Conservation (phyloP, 345 rosid species). For the Citrus medica region DNA sequence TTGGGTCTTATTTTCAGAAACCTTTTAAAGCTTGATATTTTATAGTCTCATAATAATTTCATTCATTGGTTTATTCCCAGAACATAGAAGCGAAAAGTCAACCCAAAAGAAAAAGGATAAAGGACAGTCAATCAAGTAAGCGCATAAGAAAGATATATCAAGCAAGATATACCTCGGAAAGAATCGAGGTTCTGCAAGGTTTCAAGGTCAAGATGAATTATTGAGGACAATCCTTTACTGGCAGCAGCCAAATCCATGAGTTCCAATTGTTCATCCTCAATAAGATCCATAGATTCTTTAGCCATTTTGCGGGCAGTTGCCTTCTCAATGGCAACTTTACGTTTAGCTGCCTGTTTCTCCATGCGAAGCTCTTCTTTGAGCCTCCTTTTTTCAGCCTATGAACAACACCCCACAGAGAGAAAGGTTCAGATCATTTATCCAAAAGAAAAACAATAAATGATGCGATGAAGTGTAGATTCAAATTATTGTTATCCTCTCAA, state of each 20-base stretch:
- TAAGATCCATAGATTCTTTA: slow-evolving; percentile 95
- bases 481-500: neutral
- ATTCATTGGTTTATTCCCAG: neutral
- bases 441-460: neutral
- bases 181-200: slow-evolving; percentile 77
- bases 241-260: slow-evolving; percentile 97
- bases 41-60: neutral
- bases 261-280: slow-evolving; percentile 98
- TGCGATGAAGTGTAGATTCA: neutral
- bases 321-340: slow-evolving; percentile 87
- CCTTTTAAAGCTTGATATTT: neutral
- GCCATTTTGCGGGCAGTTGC: slow-evolving; percentile 98
- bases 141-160: neutral
- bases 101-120: neutral
- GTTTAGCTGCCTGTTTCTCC: slow-evolving; percentile 84
- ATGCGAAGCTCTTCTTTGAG: slow-evolving; percentile 87
- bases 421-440: neutral
- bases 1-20: neutral
- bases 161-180: slow-evolving; percentile 62
- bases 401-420: slow-evolving; percentile 10
- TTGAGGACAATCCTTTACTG: slow-evolving; percentile 71
- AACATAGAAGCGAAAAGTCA: neutral
- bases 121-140: neutral
- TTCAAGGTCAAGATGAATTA: slow-evolving; percentile 76
- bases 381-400: slow-evolving; percentile 82